Evolutionary conservation across 345 rosid genomes (phyloP), one percentile per base, ranked within the genome.

Genomic region (Arabidopsis suecica): DNA sequence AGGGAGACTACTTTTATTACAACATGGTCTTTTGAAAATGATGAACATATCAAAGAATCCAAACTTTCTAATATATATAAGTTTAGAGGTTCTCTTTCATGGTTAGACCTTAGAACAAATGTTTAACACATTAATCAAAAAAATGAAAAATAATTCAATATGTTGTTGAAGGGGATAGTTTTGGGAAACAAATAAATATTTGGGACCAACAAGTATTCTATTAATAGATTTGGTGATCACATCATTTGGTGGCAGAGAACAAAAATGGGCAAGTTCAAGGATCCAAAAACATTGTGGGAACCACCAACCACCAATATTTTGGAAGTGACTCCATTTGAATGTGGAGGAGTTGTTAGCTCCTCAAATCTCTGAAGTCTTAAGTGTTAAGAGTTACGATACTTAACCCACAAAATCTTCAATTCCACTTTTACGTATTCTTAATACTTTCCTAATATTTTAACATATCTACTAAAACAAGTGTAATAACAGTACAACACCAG

Each of bases 231-330:
- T 79, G 75, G 74, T 68, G 76, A 84, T 79, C 88, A 79, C 80
- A 75, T 41, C 65, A 72, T 41, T 9, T 60, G 73, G 81, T 78
- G 78, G 65, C 63, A 72, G 78, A 59, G 64, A 81, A 68, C 69
- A 79, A 54, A 85, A 76, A 78, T 82, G 92, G 89, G 85, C 89
- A 86, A 82, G 85, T 91, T 89, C 91, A 89, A 85, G 80, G 87
- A 85, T 81, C 83, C 88, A 79, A 47, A 56, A 71, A 73, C 73
- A 72, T 51, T 23, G 73, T 78, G 73, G 81, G 81, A 81, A 75
- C 79, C 79, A 64, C 78, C 73, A 61, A 81, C 67, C 76, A 73
- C 77, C 82, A 51, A 66, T 38, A 2, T 55, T 54, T 77, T 71
- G 71, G 72, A 65, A 81, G 82, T 79, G 82, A 72, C 53, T 62